phyloP scores from a whole-genome alignment of 177 flowering plant species.

The Telopea speciosissima region DNA sequence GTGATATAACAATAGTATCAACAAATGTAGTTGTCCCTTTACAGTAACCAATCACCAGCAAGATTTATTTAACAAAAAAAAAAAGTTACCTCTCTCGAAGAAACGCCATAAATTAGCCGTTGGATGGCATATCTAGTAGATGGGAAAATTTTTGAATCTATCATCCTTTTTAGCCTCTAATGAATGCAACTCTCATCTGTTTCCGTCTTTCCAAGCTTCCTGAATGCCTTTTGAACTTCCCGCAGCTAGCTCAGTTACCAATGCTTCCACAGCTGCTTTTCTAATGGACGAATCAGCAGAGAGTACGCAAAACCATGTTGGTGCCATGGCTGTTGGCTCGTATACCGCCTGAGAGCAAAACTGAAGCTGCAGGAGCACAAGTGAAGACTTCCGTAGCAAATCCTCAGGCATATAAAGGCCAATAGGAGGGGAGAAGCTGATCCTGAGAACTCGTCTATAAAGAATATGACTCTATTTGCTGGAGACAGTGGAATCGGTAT shows the following conservation, averaged over 20 bases:
- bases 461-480: too few species aligned
- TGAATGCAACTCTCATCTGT: slow-evolving; percentile 31
- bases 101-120: slow-evolving; percentile 88
- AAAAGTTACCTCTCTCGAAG: slow-evolving; percentile 90
- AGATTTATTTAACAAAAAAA: not conserved
- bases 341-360: too few species aligned
- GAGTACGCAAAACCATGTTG: too few species aligned
- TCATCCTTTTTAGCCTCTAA: slow-evolving; percentile 91
- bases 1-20: too few species aligned
- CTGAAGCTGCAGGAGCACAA: too few species aligned
- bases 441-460: too few species aligned
- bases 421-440: too few species aligned
- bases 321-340: too few species aligned
- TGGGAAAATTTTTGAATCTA: slow-evolving; percentile 65
- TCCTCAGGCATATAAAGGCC: too few species aligned
- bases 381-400: too few species aligned
- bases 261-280: slow-evolving; percentile 55
- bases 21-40: not conserved
- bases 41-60: not conserved
- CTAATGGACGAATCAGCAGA: slow-evolving; percentile 45
- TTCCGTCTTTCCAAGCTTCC: slow-evolving; percentile 36
- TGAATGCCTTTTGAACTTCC: slow-evolving; percentile 64
- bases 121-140: slow-evolving; percentile 80
- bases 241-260: slow-evolving; percentile 59
- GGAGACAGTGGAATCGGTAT: too few species aligned